Percentiles rank a stretch among this genome's conserved stretches.
These are phyloP conservation scores for Euphorbia peplus DNA, from an alignment of 345 rosid species.

Conservation along the genomic window DNA sequence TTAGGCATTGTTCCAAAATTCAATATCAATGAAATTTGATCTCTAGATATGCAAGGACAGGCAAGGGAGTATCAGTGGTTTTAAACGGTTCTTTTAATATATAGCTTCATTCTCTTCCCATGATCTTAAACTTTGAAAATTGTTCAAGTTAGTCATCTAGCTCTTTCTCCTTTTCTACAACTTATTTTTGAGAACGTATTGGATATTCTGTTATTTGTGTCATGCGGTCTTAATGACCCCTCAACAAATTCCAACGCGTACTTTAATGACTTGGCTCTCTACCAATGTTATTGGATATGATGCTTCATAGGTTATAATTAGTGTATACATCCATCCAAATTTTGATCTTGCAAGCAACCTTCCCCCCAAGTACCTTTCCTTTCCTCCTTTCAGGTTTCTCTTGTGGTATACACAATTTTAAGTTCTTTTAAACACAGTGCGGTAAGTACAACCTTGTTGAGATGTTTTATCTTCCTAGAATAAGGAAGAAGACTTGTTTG, in stretches of 20 bases:
- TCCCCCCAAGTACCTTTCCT: neutral
- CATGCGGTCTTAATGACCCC: neutral
- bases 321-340: no score
- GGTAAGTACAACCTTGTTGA: neutral
- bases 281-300: neutral
- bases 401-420: no score
- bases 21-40: neutral
- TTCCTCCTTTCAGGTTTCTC: neutral
- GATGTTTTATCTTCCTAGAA: neutral
- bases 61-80: neutral
- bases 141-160: neutral
- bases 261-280: neutral
- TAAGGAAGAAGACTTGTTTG: neutral
- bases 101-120: neutral
- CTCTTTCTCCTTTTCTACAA: neutral
- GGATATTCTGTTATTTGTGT: neutral
- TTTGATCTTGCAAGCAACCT: neutral
- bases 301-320: neutral
- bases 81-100: neutral
- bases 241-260: neutral
- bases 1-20: neutral
- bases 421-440: no score
- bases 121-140: neutral
- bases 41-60: neutral
- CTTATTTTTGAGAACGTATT: slow-evolving; percentile 1